Evolutionary conservation across 805 yeast genomes (phyloP).

Genomic region (Jamesozyma rosinii): DNA sequence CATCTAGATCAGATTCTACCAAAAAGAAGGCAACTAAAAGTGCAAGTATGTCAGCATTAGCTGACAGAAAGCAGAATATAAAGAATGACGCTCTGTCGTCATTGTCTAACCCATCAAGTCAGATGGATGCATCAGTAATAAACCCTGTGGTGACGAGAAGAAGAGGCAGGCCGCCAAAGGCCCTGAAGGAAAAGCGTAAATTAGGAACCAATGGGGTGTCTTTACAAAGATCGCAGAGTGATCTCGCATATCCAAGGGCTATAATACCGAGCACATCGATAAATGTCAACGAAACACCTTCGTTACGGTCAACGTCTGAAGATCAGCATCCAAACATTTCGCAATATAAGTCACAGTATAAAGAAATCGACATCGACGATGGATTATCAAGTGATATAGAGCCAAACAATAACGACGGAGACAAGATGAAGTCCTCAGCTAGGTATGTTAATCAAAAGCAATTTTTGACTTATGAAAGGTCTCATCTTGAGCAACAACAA

Average conservation of each 20-base stretch:
- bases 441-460: not conserved
- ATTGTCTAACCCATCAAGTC: not conserved
- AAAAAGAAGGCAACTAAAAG: slow-evolving; percentile 24
- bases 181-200: slow-evolving; percentile 16
- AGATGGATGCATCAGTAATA: slow-evolving; percentile 3
- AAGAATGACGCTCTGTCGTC: not conserved
- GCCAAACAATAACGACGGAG: slow-evolving; percentile 10
- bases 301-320: slow-evolving; percentile 5
- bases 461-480: not conserved
- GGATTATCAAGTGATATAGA: slow-evolving; percentile 33
- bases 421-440: not conserved
- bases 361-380: slow-evolving; percentile 30
- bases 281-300: slow-evolving; percentile 18
- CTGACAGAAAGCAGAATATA: slow-evolving; percentile 27
- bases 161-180: slow-evolving; percentile 28
- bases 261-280: slow-evolving; percentile 21
- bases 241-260: slow-evolving; percentile 22
- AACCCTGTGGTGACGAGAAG: slow-evolving; percentile 19
- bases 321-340: slow-evolving; percentile 4
- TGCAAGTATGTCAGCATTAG: slow-evolving; percentile 14
- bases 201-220: slow-evolving; percentile 7
- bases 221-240: slow-evolving; percentile 26
- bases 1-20: slow-evolving; percentile 38
- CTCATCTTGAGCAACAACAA: slow-evolving; percentile 3
- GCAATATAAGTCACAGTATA: slow-evolving; percentile 15